A percentile compares a stretch with the other conserved stretches of the same genome.
Evolutionary conservation across 306 rosid genomes (phyloP).

Genomic region (Amphicarpaea edgeworthii): DNA sequence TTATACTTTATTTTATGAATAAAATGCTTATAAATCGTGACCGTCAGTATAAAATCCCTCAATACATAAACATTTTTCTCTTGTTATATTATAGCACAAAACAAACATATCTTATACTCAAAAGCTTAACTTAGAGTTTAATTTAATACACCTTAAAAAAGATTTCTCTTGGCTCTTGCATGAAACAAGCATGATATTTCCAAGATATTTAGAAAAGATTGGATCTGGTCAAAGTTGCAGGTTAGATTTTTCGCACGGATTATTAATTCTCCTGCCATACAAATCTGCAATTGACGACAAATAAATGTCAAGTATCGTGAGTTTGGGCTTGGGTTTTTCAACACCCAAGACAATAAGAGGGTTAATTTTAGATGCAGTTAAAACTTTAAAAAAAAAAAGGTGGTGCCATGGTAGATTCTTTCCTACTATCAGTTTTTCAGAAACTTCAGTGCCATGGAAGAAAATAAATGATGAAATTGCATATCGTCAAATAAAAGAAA

Average conservation of each 20-base stretch:
- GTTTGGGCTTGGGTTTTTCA: background rate
- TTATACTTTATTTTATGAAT: too few relatives aligned
- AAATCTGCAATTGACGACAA: background rate
- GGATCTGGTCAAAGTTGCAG: conserved; percentile 15
- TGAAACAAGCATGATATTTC: background rate
- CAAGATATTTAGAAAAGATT: background rate
- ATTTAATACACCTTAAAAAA: background rate
- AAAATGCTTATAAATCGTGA: too few relatives aligned
- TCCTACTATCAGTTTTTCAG: too few relatives aligned
- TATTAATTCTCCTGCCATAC: background rate
- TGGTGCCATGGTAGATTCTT: background rate
- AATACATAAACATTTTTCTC: too few relatives aligned
- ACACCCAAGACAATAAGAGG: background rate
- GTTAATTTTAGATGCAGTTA: background rate
- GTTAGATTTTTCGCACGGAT: background rate
- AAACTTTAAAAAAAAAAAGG: too few relatives aligned
- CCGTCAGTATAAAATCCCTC: too few relatives aligned
- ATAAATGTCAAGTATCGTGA: background rate
- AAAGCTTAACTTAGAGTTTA: too few relatives aligned
- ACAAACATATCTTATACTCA: too few relatives aligned
- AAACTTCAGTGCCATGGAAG: too few relatives aligned
- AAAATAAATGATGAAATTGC: too few relatives aligned
- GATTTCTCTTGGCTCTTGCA: background rate
- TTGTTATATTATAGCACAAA: too few relatives aligned
- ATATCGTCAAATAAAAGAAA: too few relatives aligned